These are phyloP conservation scores for Isatis tinctoria DNA, from an alignment of 345 rosid genomes.

Conservation along the genomic window DNA sequence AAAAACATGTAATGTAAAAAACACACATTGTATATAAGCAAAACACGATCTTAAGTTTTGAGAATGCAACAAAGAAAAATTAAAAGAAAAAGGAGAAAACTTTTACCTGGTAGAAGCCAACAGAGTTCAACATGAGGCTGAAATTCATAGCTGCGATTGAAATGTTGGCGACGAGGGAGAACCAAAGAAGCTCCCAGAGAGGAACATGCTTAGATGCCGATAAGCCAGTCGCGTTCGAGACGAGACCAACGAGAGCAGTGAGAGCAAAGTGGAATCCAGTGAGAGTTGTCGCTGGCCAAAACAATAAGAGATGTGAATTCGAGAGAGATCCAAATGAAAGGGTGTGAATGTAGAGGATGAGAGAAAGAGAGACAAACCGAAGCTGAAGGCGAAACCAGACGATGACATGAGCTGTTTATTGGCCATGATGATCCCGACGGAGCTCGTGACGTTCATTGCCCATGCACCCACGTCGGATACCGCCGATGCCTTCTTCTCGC, in stretches of 20 bases:
- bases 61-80: not conserved
- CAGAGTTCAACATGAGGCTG: conserved; percentile 96
- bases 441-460: conserved; percentile 93
- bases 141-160: conserved; percentile 92
- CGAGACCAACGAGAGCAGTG: conserved; percentile 81
- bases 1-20: not conserved
- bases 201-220: conserved; percentile 80
- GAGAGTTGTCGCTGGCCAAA: conserved; percentile 68
- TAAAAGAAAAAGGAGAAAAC: no score
- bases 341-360: no score
- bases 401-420: conserved; percentile 96
- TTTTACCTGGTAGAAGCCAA: conserved; percentile 83
- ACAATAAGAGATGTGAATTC: not conserved
- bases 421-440: conserved; percentile 94
- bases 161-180: conserved; percentile 75
- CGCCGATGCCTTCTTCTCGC: conserved; percentile 39
- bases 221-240: conserved; percentile 82
- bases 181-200: conserved; percentile 97
- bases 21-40: no score
- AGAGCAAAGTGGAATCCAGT: conserved; percentile 92
- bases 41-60: no score
- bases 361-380: conserved; percentile 44
- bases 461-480: conserved; percentile 89
- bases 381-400: conserved; percentile 69
- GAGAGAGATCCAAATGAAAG: no score